These are phyloP conservation scores for Botrytis medusae DNA, from an alignment of 2,329 filamentous ascomycete species.

Conservation along the genomic window DNA sequence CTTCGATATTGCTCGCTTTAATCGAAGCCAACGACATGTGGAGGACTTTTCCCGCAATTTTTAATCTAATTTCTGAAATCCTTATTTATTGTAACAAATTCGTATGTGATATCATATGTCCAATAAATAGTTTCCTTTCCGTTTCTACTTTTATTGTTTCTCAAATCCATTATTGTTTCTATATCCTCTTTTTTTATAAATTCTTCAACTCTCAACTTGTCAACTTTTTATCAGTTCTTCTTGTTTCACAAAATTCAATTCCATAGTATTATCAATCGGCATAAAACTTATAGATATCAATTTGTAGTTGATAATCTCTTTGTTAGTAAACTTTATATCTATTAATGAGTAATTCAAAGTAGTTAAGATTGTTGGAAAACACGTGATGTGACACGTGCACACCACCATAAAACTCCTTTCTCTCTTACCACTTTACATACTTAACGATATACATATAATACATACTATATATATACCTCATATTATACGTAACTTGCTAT, in stretches of 20 bases:
- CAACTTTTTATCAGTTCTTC: neutral
- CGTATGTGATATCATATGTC: slow-evolving; percentile 84
- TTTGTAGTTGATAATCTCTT: neutral
- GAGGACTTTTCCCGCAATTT: neutral
- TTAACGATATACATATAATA: too few relatives aligned
- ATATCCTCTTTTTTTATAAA: slow-evolving; percentile 2
- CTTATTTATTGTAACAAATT: slow-evolving; percentile 66
- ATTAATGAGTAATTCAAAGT: neutral
- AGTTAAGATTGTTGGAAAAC: too few relatives aligned
- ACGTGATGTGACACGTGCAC: too few relatives aligned
- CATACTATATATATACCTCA: too few relatives aligned
- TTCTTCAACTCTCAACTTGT: neutral
- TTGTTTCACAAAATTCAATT: neutral
- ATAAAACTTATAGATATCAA: neutral
- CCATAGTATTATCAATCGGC: neutral
- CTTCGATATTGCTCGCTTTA: neutral
- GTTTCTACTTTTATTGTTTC: neutral
- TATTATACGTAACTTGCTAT: too few relatives aligned
- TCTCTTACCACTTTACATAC: too few relatives aligned
- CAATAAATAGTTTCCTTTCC: slow-evolving; percentile 63
- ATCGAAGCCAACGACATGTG: neutral
- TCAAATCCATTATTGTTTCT: neutral
- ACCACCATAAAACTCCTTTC: too few relatives aligned
- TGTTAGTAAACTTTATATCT: neutral
- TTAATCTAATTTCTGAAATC: slow-evolving; percentile 56